These are phyloP conservation scores for Mycena indigotica DNA, from an alignment of 768 basidiomycete species.

Conservation along the genomic window DNA sequence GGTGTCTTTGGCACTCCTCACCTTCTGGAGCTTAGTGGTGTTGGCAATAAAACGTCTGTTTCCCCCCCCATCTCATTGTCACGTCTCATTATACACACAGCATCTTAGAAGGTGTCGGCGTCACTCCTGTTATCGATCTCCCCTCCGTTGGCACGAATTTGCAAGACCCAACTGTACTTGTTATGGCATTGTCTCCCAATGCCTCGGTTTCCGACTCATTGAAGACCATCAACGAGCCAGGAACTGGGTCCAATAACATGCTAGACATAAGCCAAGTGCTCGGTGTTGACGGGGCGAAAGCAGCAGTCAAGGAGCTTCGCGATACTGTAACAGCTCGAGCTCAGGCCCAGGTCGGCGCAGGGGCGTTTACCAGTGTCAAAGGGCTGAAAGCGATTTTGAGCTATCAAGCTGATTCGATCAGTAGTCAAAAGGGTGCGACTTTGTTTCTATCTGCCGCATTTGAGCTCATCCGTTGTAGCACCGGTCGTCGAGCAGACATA, in stretches of 20 bases:
- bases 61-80: not conserved
- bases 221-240: conserved; percentile 40
- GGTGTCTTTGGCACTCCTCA: conserved; percentile 50
- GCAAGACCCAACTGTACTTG: conserved; percentile 14
- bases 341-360: not conserved
- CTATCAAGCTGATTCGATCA: not conserved
- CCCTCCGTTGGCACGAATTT: conserved; percentile 53
- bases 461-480: not conserved
- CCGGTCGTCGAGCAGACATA: not conserved
- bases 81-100: conserved; percentile 13
- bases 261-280: not conserved
- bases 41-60: conserved; percentile 35
- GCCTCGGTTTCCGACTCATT: not conserved
- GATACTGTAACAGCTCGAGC: not conserved
- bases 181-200: not conserved
- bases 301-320: not conserved
- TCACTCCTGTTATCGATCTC: conserved; percentile 42
- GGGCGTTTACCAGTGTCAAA: not conserved
- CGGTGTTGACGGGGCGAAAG: not conserved
- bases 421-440: not conserved
- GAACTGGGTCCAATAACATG: conserved; percentile 5
- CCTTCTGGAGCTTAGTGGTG: conserved; percentile 33
- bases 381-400: not conserved
- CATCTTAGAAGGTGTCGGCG: conserved; percentile 47
- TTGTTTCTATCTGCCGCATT: not conserved